A percentile compares a stretch with the other conserved stretches of the same genome.
Evolutionary conservation across 495 filamentous ascomycete species (phyloP).

Genomic region (Aspergillus biplanus): DNA sequence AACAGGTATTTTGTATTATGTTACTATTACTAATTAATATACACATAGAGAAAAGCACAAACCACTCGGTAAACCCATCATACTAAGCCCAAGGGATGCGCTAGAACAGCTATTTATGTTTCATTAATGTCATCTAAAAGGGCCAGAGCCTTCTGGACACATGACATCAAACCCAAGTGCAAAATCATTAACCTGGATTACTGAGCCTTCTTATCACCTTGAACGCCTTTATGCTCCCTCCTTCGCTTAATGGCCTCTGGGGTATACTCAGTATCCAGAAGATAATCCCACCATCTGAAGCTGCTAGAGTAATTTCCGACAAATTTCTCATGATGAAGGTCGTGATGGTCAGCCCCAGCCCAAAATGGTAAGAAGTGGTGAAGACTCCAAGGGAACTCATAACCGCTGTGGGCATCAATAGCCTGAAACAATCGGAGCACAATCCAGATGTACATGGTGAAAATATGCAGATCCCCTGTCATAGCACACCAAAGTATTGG

Average conservation of each 20-base stretch:
- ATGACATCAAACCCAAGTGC: slow-evolving; percentile 3
- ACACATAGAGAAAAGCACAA: background rate
- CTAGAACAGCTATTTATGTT: background rate
- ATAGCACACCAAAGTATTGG: slow-evolving; percentile 86
- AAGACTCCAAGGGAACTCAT: slow-evolving; percentile 96
- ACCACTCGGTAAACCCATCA: background rate
- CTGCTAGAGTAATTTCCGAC: slow-evolving; percentile 97
- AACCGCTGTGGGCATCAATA: slow-evolving; percentile 95
- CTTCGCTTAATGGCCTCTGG: slow-evolving; percentile 83
- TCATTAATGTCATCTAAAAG: background rate
- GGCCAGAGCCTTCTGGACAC: background rate
- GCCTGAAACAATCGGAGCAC: slow-evolving; percentile 91
- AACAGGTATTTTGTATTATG: background rate
- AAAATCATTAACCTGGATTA: slow-evolving; percentile 20
- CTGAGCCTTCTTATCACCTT: slow-evolving; percentile 61
- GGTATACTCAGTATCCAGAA: slow-evolving; percentile 90
- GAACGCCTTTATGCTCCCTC: slow-evolving; percentile 74
- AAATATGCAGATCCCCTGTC: slow-evolving; percentile 85
- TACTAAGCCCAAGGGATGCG: background rate
- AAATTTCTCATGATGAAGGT: slow-evolving; percentile 95
- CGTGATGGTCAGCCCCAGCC: slow-evolving; percentile 96
- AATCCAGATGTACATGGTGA: slow-evolving; percentile 99
- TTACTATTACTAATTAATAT: background rate
- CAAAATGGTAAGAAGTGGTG: slow-evolving; percentile 97
- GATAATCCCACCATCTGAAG: slow-evolving; percentile 98